These are phyloP conservation scores for Sarcodon sp. DNA, from an alignment of 768 basidiomycete genomes.

Conservation along the genomic window DNA sequence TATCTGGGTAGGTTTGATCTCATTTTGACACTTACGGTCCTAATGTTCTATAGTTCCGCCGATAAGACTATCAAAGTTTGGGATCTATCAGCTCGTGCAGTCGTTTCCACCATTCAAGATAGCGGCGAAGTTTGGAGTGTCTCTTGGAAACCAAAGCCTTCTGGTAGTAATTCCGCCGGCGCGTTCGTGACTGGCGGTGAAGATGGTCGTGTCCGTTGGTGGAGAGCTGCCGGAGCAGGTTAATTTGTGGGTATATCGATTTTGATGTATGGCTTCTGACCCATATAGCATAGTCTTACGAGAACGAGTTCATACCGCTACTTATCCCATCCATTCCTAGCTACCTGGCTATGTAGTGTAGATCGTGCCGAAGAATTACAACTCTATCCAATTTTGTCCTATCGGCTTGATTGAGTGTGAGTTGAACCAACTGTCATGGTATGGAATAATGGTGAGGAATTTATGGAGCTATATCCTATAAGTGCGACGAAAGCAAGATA, in stretches of 20 bases:
- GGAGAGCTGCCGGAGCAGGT: constrained; percentile 54
- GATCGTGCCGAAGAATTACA: background rate
- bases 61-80: constrained; percentile 83
- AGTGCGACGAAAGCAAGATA: too few species aligned
- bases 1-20: constrained; percentile 49
- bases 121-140: constrained; percentile 78
- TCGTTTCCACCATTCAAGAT: constrained; percentile 69
- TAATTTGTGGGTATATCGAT: constrained; percentile 5
- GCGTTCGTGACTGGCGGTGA: constrained; percentile 68
- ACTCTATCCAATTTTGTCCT: too few species aligned
- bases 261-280: too few species aligned
- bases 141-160: constrained; percentile 59
- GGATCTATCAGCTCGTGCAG: constrained; percentile 65
- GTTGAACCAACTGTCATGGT: too few species aligned
- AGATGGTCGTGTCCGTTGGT: constrained; percentile 66
- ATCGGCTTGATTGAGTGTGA: too few species aligned
- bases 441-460: too few species aligned
- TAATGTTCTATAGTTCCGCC: constrained; percentile 40
- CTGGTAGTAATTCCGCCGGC: constrained; percentile 40
- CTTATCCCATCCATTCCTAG: background rate
- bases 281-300: too few species aligned
- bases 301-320: too few species aligned
- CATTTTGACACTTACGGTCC: background rate
- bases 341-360: background rate
- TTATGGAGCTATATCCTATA: too few species aligned